Evolutionary conservation across 2,329 filamentous ascomycete species (phyloP).

Genomic region (Zymoseptoria ardabiliae): DNA sequence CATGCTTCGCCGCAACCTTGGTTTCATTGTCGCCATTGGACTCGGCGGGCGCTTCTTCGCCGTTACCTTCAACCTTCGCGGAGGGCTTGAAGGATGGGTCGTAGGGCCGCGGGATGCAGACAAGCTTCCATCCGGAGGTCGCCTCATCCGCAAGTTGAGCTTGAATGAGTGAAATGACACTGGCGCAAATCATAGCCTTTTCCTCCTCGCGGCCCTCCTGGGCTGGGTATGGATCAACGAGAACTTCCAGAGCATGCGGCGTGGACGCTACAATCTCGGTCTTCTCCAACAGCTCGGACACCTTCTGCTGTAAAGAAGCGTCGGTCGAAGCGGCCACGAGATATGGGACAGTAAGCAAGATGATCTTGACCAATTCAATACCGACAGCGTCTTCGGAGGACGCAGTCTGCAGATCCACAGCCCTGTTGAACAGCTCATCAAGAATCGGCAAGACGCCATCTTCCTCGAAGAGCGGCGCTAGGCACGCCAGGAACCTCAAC

Average conservation of each 20-base stretch:
- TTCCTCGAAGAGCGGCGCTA: constrained; percentile 72
- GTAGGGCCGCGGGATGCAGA: constrained; percentile 54
- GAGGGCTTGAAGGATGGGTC: constrained; percentile 27
- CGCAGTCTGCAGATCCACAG: constrained; percentile 87
- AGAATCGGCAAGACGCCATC: constrained; percentile 80
- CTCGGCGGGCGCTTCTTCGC: constrained; percentile 49
- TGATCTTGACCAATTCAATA: constrained; percentile 90
- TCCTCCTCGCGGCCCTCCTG: constrained; percentile 50
- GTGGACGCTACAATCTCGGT: constrained; percentile 91
- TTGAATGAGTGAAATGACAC: constrained; percentile 74
- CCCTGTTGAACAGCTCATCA: constrained; percentile 82
- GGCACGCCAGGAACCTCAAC: constrained; percentile 78
- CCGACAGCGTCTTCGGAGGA: constrained; percentile 79
- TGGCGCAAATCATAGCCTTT: constrained; percentile 58
- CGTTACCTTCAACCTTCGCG: constrained; percentile 20
- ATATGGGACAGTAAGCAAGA: constrained; percentile 89
- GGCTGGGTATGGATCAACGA: constrained; percentile 74
- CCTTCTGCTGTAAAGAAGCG: constrained; percentile 62
- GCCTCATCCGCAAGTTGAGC: constrained; percentile 76
- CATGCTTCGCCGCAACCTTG: constrained; percentile 51
- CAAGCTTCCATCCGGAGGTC: constrained; percentile 64
- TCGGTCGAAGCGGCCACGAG: constrained; percentile 64
- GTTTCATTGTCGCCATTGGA: constrained; percentile 56
- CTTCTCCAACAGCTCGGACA: constrained; percentile 76
- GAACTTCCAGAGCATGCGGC: constrained; percentile 71